phyloP scores from a whole-genome alignment of 352 stramenopile species.

The Pythium plurisporium region DNA sequence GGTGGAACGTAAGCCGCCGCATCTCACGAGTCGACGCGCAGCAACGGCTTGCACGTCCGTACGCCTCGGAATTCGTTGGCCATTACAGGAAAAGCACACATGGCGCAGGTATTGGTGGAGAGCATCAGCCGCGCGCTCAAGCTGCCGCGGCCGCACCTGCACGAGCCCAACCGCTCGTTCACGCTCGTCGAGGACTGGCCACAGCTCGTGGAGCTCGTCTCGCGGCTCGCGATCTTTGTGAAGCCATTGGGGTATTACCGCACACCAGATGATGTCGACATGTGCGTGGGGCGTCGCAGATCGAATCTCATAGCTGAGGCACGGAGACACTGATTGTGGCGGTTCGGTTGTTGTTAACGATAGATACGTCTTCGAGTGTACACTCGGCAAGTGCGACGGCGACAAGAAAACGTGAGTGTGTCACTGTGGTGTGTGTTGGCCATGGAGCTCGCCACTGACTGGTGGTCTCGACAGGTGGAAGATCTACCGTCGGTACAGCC shows the following conservation, averaged over 20 bases:
- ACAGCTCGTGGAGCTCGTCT: constrained; percentile 49
- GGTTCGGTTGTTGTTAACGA: background rate
- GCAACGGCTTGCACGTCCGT: no score
- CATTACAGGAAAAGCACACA: constrained; percentile 5
- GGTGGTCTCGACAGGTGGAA: no score
- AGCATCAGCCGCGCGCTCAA: constrained; percentile 48
- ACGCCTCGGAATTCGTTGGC: constrained; percentile 4
- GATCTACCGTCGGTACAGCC: constrained; percentile 80
- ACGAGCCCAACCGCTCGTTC: constrained; percentile 62
- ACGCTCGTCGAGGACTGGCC: constrained; percentile 56
- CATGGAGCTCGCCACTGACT: no score
- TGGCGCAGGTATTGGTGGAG: constrained; percentile 43
- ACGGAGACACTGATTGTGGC: background rate
- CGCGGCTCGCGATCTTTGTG: constrained; percentile 40
- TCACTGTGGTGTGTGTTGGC: background rate
- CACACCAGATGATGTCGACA: constrained; percentile 71
- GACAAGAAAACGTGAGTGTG: constrained; percentile 38
- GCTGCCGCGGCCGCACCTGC: constrained; percentile 56
- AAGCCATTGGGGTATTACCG: constrained; percentile 77
- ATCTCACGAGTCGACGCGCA: no score
- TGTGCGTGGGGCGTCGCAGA: constrained; percentile 37
- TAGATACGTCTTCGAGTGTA: constrained; percentile 81
- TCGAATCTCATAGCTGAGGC: background rate
- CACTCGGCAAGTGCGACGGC: constrained; percentile 28
- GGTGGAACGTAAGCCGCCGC: no score